A percentile compares a stretch with the other conserved stretches of the same genome.
These are phyloP conservation scores for Phascolomyces articulosus DNA, from an alignment of 371 early-diverging fungal species.

Conservation along the genomic window DNA sequence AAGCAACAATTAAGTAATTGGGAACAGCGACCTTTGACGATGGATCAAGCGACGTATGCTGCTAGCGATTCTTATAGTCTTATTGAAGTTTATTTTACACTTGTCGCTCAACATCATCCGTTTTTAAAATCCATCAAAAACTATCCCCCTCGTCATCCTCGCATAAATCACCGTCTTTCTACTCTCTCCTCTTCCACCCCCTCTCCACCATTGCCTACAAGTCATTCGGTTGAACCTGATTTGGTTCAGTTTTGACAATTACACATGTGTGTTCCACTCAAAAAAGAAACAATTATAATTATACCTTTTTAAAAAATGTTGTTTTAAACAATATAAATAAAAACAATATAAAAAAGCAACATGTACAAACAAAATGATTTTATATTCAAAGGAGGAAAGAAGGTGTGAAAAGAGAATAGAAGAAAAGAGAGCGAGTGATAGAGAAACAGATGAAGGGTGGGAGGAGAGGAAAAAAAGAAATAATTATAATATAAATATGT, in stretches of 20 bases:
- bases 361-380: too few species aligned
- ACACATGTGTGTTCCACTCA: too few species aligned
- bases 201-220: background rate
- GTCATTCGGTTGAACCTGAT: background rate
- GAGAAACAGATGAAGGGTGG: too few species aligned
- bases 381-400: too few species aligned
- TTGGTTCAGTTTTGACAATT: slow-evolving; percentile 7
- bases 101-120: slow-evolving; percentile 30
- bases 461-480: too few species aligned
- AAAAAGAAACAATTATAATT: background rate
- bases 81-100: slow-evolving; percentile 27
- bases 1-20: slow-evolving; percentile 55
- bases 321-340: background rate
- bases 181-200: background rate
- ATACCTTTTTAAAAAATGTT: background rate
- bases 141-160: too few species aligned
- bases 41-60: slow-evolving; percentile 42
- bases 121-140: slow-evolving; percentile 18
- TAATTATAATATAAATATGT: too few species aligned
- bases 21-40: slow-evolving; percentile 47
- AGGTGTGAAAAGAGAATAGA: background rate
- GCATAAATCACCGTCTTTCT: background rate
- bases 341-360: background rate
- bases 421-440: background rate
- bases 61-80: slow-evolving; percentile 43